Evolutionary conservation across 2,329 filamentous ascomycete genomes (phyloP).

Genomic region (Trichoderma afroharzianum): DNA sequence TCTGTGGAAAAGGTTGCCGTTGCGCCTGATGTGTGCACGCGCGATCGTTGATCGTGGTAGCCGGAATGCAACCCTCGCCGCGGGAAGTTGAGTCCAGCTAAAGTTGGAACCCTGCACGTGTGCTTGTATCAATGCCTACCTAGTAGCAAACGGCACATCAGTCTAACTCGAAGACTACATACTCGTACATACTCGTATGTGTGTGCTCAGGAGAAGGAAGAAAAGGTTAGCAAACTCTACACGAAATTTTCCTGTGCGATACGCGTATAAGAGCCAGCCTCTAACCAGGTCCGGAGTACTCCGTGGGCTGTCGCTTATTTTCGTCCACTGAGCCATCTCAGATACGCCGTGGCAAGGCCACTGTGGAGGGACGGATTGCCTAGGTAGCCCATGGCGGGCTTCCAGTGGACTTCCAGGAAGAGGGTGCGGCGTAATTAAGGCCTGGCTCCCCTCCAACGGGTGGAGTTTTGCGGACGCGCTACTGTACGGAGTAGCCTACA

Average conservation of each 20-base stretch:
- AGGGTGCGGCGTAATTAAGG: neutral
- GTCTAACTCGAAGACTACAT: neutral
- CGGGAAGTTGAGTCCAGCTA: neutral
- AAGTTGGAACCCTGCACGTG: neutral
- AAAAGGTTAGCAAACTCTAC: neutral
- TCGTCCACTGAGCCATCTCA: neutral
- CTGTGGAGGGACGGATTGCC: constrained; percentile 9
- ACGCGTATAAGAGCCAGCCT: neutral
- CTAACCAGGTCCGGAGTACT: constrained; percentile 10
- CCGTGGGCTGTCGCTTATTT: constrained; percentile 2
- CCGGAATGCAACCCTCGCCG: constrained; percentile 5
- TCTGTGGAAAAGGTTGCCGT: neutral
- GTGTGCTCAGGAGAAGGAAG: neutral
- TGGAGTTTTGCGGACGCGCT: constrained; percentile 10
- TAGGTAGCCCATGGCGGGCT: neutral
- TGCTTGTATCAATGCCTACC: neutral
- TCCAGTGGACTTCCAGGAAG: neutral
- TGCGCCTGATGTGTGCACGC: neutral
- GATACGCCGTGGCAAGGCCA: neutral
- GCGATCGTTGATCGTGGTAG: neutral
- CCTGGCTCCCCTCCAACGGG: neutral
- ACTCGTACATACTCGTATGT: too few species aligned
- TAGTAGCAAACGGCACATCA: too few species aligned
- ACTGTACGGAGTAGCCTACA: neutral
- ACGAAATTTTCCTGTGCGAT: neutral